phyloP scores from a whole-genome alignment of 345 rosid species.

The Salix brachista region DNA sequence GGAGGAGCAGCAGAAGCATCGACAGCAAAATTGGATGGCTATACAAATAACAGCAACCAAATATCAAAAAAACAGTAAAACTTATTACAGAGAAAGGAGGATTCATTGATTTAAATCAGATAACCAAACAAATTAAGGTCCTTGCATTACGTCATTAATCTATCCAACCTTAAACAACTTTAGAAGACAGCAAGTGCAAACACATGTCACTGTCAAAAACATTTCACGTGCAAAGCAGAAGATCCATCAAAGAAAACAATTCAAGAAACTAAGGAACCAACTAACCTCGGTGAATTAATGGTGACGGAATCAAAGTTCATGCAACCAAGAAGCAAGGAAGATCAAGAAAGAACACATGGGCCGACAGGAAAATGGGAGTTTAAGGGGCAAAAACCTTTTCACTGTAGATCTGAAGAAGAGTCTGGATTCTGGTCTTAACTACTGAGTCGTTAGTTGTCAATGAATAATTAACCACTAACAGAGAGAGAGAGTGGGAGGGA shows the following conservation, averaged over 20 bases:
- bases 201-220: conserved; percentile 1
- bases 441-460: conserved; percentile 42
- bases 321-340: background rate
- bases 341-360: background rate
- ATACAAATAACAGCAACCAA: background rate
- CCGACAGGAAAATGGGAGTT: background rate
- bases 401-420: conserved; percentile 44
- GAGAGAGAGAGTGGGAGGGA: conserved; percentile 6
- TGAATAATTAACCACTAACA: conserved; percentile 6
- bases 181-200: background rate
- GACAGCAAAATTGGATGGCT: background rate
- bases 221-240: background rate
- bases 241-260: background rate
- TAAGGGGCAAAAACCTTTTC: conserved; percentile 19
- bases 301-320: background rate
- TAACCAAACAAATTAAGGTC: background rate
- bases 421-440: conserved; percentile 24
- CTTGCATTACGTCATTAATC: background rate
- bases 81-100: background rate
- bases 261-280: background rate
- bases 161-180: background rate
- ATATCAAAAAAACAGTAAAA: too few species aligned
- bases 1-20: background rate
- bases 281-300: background rate
- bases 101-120: background rate